Evolutionary conservation across 768 basidiomycete species (phyloP), one percentile per base, ranked within the genome.

Genomic region (Auriscalpium microsporum): DNA sequence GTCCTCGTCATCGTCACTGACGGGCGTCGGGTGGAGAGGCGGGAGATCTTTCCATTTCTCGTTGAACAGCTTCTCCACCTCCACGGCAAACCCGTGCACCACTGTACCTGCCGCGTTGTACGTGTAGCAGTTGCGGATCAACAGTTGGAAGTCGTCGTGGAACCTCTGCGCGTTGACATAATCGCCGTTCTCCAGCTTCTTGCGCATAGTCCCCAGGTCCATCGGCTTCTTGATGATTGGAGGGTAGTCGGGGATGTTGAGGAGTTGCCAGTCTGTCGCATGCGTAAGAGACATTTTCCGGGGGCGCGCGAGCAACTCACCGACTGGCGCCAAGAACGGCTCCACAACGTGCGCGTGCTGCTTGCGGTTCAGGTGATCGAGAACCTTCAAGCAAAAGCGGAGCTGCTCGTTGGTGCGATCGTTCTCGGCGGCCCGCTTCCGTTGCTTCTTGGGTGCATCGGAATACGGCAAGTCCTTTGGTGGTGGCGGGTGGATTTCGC

Each of bases 401-500:
- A 96, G 76, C 71, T 97, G 94, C 65, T 94, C 90, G 10, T 84
- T 84, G 14, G 84, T 80, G 56, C 86, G 83, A 56, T 84, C 81
- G 67, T 81, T 83, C 45, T 71, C 68, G 40, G 64, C 68, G 68
- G 88, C 87, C 49, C 71, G 70, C 65, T 82, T 84, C 58, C 83
- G 78, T 54, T 76, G 70, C 68, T 85, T 86, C 73, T 84, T 86
- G 35, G 88, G 84, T 2, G 66, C 77, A 66, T 91, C 90, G 11
- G 81, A 81, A 67, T 95, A 96, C 0, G 86, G 80, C 10, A 94
- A 70, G 64, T 97, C 95, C 70, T 93, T 94, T 0, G 93, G 84
- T 19, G 92, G 87, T 10, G 94, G 95, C 4, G 95, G 91, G 66
- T 97, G 95, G 33, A 96, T 94, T 69, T 99, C 96, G 53, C 96